Base-by-base conservation (phyloP, 1,139 yeast species). In the Saccharomyces uvarum region DNA sequence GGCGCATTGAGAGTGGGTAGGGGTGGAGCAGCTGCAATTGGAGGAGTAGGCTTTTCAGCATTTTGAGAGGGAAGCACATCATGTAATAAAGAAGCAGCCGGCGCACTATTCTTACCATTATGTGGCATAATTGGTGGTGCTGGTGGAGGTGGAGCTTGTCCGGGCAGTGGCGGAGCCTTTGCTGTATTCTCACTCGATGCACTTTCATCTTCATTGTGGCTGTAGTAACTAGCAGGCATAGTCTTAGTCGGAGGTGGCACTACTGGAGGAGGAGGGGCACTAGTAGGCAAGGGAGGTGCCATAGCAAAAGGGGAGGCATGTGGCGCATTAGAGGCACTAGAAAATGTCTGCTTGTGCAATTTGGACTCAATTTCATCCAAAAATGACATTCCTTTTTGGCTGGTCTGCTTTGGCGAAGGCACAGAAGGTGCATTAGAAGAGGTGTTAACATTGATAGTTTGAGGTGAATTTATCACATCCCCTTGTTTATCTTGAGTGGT, bases 401-500 rank as follows among this genome's bases (percentile, higher is more conserved):
- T 9, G 13, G n/a, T 5, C n/a, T 38, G 44, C 2, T 38, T 19
- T 16, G 44, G 24, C 11, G 26, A 16, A 16, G 8, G 59, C 14
- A 56, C 56, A 6, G 55, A 27, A 5, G 60, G 26, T 8, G 61
- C 54, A 2, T 57, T 46, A 6, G 72, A 58, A 5, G 54, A 53
- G 27, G 52, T 28, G 1, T 54, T 50, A 9, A 60, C 33, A 2
- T 52, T 51, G 21, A 56, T 49, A 5, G 49, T 52, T 33, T 49
- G 26, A 19, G 54, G 27, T 29, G 56, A 49, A 6, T 49, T 55
- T n/a, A 53, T 51, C 6, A 51, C 54, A 46, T 54, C 62, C 1
- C 67, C 61, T 38, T 74, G 74, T 4, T 72, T 70, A 16, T 62
- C 61, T 8, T 64, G 58, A 8, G 75, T 70, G 13, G 71, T 62